Base-by-base conservation (phyloP, 257 asterid genomes). In the Capsicum pubescens region DNA sequence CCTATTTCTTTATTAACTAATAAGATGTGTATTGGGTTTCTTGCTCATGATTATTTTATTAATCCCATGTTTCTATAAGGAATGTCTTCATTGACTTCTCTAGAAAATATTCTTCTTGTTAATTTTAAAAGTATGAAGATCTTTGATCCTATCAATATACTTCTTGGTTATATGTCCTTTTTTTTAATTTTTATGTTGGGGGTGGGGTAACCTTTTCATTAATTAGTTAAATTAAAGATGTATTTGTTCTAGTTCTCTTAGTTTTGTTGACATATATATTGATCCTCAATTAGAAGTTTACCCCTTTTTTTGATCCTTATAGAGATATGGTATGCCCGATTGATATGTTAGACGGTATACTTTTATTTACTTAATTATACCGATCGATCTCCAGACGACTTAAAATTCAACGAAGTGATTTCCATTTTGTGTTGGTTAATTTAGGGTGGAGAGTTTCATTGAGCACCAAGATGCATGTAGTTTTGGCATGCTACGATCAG, bases 361-460 rank as follows among this genome's bases (percentile, higher is more conserved):
- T 36, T 69, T 69, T 69, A 69, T 69, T 16, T 69, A 69, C 55
- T 42, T 69, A 69, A 69, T 69, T 69, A 69, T 17, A 17, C 5
- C 1, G 32, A 39, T 39, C 2, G 32, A 26, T 69, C 8, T 16
- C 8, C 15, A 16, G 12, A 16, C 0, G 8, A 4, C 0, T 15
- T 8, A 1, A 68, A 68, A 68, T 68, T 39, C 39, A 8, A 68
- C 1, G 4, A 68, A 11, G 0, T 7, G 80, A 19, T 19, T 19
- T 74, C 4, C 0, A 21, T 50, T 50, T 44, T 74, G 39, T 21
- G 44, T 76, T 15, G 32, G 2, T 8, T 67, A 9, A 9, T 57
- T 0, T 58, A 93, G 98, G 90, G 97, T 92, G 89, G 98, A 94
- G 92, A 93, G 94, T 71, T 93, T 94, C 87, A 92, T 94, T 1